phyloP scores from a whole-genome alignment of 192 early-diverging fungal species.

The Tieghemiomyces parasiticus region DNA sequence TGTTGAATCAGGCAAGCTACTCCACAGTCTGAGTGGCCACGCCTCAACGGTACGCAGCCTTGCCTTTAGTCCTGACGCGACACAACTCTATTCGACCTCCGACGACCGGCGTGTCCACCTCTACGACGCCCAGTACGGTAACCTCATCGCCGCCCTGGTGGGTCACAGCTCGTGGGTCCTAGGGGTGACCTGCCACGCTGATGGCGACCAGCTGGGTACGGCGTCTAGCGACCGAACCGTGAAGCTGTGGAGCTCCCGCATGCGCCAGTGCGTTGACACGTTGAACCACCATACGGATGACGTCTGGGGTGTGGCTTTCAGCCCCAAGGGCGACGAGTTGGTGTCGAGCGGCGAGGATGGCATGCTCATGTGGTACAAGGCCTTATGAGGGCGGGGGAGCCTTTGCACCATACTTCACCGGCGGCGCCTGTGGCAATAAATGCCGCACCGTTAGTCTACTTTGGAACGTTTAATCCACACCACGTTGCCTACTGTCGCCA shows the following conservation, averaged over 20 bases:
- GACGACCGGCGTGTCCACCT: constrained; percentile 71
- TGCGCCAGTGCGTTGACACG: constrained; percentile 56
- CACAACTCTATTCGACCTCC: constrained; percentile 50
- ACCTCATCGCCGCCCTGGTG: constrained; percentile 51
- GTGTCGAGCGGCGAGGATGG: constrained; percentile 60
- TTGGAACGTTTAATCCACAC: too few species aligned
- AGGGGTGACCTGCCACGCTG: constrained; percentile 46
- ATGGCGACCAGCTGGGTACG: constrained; percentile 45
- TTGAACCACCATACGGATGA: constrained; percentile 65
- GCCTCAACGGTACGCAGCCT: constrained; percentile 61
- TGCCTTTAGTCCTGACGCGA: constrained; percentile 55
- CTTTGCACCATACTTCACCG: too few species aligned
- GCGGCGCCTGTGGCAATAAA: too few species aligned
- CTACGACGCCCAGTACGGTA: constrained; percentile 62
- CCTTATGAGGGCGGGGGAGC: neutral
- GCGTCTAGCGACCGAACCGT: constrained; percentile 61
- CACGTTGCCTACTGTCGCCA: too few species aligned
- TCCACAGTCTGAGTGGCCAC: constrained; percentile 56
- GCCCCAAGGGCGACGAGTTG: constrained; percentile 55
- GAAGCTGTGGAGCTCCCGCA: constrained; percentile 70
- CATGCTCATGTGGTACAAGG: constrained; percentile 28
- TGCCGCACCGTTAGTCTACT: too few species aligned
- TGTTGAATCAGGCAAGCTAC: constrained; percentile 45
- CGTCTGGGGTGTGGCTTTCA: constrained; percentile 75
- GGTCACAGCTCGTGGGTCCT: constrained; percentile 72